Conservation (phyloP, 2,329 filamentous ascomycete genomes). For the Aureobasidium namibiae region DNA sequence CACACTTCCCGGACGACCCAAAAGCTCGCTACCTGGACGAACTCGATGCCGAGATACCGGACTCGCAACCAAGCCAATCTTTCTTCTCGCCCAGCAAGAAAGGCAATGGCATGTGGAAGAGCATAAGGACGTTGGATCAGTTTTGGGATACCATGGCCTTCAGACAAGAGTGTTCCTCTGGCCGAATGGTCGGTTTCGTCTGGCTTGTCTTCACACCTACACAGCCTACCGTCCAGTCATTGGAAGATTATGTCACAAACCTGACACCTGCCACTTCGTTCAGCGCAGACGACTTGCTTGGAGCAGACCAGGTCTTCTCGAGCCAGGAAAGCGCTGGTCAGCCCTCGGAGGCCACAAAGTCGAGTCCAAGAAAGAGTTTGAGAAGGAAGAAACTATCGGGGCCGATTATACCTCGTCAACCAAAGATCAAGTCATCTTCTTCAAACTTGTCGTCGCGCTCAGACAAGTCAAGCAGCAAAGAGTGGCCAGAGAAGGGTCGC, state of each 20-base stretch:
- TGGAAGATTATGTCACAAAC: neutral
- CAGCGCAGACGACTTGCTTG: neutral
- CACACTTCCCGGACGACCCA: conserved; percentile 88
- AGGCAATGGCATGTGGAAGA: conserved; percentile 68
- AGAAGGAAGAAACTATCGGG: conserved; percentile 46
- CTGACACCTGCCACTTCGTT: neutral
- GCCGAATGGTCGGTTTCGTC: conserved; percentile 84
- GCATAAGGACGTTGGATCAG: conserved; percentile 72
- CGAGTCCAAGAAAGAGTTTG: conserved; percentile 19
- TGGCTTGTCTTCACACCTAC: conserved; percentile 75
- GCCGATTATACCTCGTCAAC: conserved; percentile 54
- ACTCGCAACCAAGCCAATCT: conserved; percentile 29
- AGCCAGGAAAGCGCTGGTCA: neutral
- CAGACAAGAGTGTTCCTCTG: conserved; percentile 89
- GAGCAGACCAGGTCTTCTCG: neutral
- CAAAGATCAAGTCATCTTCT: conserved; percentile 48
- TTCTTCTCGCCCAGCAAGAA: conserved; percentile 28
- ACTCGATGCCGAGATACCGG: conserved; percentile 70
- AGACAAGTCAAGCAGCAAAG: conserved; percentile 53
- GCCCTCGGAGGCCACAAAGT: neutral
- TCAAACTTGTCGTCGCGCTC: conserved; percentile 37
- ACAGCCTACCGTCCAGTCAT: neutral
- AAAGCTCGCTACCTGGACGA: conserved; percentile 86
- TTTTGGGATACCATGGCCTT: conserved; percentile 99
- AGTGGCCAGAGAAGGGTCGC: conserved; percentile 54